Conservation (phyloP, 345 rosid genomes). For the Schrenkiella parvula region DNA sequence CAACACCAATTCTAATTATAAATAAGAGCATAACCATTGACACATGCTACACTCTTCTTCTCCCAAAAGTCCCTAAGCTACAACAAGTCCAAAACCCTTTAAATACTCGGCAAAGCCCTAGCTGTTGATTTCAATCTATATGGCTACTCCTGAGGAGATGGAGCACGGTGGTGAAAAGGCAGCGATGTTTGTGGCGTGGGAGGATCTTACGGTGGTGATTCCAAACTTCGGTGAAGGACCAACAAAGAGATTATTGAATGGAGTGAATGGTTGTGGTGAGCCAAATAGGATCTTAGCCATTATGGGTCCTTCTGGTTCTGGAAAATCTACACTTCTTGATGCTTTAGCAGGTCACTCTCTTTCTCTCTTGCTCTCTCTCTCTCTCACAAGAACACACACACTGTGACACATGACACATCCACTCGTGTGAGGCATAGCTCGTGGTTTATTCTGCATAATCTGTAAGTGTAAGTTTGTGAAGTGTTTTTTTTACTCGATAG, state of each 20-base stretch:
- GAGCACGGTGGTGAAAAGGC: constrained; percentile 8
- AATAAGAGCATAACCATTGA: not conserved
- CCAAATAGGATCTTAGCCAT: constrained; percentile 79
- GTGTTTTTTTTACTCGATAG: not conserved
- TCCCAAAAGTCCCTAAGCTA: constrained; percentile 5
- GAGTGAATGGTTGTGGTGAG: constrained; percentile 67
- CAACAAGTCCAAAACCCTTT: not conserved
- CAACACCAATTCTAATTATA: constrained; percentile 10
- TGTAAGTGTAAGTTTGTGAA: not conserved
- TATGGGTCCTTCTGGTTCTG: constrained; percentile 96
- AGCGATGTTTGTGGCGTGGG: constrained; percentile 56
- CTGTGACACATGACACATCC: not conserved
- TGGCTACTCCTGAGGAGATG: constrained; percentile 18
- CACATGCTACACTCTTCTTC: not conserved
- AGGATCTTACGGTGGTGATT: constrained; percentile 61
- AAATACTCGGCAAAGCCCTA: not conserved
- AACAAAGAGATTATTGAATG: constrained; percentile 58
- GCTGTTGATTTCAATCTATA: not conserved
- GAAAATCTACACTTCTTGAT: constrained; percentile 90
- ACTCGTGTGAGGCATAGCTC: not conserved
- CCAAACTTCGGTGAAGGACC: constrained; percentile 60
- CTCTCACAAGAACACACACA: not conserved
- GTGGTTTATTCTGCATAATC: not conserved
- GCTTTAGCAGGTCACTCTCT: constrained; percentile 61
- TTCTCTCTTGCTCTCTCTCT: not conserved